phyloP scores from a whole-genome alignment of 2,329 filamentous ascomycete genomes.

The Cladorrhinum sp. region DNA sequence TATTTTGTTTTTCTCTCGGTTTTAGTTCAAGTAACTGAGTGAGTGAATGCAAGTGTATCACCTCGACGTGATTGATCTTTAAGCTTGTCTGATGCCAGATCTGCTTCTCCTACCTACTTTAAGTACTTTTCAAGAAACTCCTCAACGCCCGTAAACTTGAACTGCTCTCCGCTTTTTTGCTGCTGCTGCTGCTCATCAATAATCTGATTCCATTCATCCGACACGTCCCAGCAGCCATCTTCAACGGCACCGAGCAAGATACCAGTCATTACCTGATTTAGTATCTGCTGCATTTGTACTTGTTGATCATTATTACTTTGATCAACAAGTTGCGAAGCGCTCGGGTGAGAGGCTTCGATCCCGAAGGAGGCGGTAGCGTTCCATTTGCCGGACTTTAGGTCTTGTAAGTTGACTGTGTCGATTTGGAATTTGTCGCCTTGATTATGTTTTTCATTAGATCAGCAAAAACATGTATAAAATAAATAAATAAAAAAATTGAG shows the following conservation, averaged over 20 bases:
- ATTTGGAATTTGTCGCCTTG: slow-evolving; percentile 31
- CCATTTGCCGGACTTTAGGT: slow-evolving; percentile 30
- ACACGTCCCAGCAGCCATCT: slow-evolving; percentile 29
- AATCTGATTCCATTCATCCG: slow-evolving; percentile 36
- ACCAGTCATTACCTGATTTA: slow-evolving; percentile 23
- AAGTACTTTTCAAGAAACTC: slow-evolving; percentile 28
- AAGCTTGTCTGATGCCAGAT: too few relatives aligned
- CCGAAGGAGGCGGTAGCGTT: slow-evolving; percentile 30
- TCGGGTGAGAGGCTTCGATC: slow-evolving; percentile 29
- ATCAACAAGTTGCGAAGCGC: slow-evolving; percentile 26
- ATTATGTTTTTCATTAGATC: not conserved
- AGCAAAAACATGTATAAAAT: not conserved
- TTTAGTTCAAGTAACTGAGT: too few relatives aligned
- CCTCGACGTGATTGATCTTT: too few relatives aligned
- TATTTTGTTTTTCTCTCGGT: too few relatives aligned
- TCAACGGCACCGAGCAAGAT: slow-evolving; percentile 27
- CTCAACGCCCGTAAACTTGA: slow-evolving; percentile 31
- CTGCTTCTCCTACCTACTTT: too few relatives aligned
- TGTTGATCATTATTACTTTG: too few relatives aligned
- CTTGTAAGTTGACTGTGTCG: slow-evolving; percentile 32
- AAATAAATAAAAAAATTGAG: too few relatives aligned
- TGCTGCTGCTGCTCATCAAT: too few relatives aligned
- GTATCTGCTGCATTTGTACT: slow-evolving; percentile 25
- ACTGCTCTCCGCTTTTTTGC: slow-evolving; percentile 31
- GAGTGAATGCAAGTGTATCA: too few relatives aligned